Percentiles rank a stretch among this genome's conserved stretches.
These are phyloP conservation scores for Rubia tinctorum DNA, from an alignment of 305 asterid species.

Conservation along the genomic window DNA sequence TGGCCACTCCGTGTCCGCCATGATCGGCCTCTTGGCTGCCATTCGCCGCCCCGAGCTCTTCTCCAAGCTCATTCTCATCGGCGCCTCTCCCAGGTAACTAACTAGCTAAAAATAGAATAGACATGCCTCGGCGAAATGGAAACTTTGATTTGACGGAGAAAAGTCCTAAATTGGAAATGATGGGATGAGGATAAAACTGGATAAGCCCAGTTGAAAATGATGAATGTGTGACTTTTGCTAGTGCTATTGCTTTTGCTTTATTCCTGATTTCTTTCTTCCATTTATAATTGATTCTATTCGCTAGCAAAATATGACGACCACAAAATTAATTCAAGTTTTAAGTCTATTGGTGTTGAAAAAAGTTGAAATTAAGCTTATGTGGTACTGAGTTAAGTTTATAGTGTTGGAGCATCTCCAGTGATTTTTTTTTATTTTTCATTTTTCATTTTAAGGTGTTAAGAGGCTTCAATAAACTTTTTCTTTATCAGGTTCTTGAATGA, in stretches of 20 bases:
- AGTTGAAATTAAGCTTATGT: too few species aligned
- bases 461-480: too few species aligned
- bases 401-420: too few species aligned
- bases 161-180: constrained; percentile 19
- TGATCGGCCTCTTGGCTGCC: constrained; percentile 48
- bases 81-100: constrained; percentile 44
- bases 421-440: too few species aligned
- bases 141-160: neutral
- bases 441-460: too few species aligned
- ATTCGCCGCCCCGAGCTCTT: constrained; percentile 51
- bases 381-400: too few species aligned
- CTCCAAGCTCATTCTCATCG: constrained; percentile 42
- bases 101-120: neutral
- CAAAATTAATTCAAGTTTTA: neutral
- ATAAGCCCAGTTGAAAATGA: neutral
- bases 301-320: neutral
- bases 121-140: too few species aligned
- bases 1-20: constrained; percentile 52
- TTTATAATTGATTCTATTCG: neutral
- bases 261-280: neutral
- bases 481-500: constrained; percentile 67
- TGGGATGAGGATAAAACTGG: neutral
- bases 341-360: too few species aligned
- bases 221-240: constrained; percentile 2
- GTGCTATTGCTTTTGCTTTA: constrained; percentile 1